Conservation (phyloP, 441 rosid species). For the Flueggea neowawraea region DNA sequence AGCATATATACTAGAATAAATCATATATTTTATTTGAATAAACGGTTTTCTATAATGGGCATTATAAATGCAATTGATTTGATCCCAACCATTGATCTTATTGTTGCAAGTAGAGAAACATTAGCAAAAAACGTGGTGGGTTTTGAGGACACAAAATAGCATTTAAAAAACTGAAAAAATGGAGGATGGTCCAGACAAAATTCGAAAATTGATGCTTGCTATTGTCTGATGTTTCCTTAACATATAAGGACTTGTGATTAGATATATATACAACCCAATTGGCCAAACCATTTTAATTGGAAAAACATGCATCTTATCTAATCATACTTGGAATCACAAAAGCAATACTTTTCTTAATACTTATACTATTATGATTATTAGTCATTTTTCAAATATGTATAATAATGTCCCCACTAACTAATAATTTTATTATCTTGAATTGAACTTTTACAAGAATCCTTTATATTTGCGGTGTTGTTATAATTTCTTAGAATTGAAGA, state of each 20-base stretch:
- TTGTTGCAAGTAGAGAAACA: slow-evolving; percentile 32
- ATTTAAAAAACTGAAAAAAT: neutral
- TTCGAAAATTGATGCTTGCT: slow-evolving; percentile 18
- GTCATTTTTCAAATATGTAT: too few relatives aligned
- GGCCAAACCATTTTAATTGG: slow-evolving; percentile 14
- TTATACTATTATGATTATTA: too few relatives aligned
- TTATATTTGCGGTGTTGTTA: too few relatives aligned
- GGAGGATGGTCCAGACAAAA: slow-evolving; percentile 19
- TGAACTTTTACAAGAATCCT: too few relatives aligned
- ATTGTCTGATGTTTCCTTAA: slow-evolving; percentile 32
- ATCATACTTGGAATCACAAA: slow-evolving; percentile 6
- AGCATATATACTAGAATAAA: too few relatives aligned
- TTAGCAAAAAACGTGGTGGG: slow-evolving; percentile 25
- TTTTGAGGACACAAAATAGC: slow-evolving; percentile 18
- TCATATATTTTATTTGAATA: too few relatives aligned
- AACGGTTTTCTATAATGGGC: too few relatives aligned
- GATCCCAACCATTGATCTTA: slow-evolving; percentile 16
- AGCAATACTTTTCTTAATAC: slow-evolving; percentile 4
- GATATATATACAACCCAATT: slow-evolving; percentile 17
- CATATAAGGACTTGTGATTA: slow-evolving; percentile 16
- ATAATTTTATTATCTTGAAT: too few relatives aligned
- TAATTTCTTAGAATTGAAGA: too few relatives aligned
- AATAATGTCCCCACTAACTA: too few relatives aligned
- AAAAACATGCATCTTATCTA: neutral
- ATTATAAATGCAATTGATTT: neutral